A percentile compares a stretch with the other conserved stretches of the same genome.
Conservation (phyloP, 495 filamentous ascomycete genomes). For the Penicillium ucsense region DNA sequence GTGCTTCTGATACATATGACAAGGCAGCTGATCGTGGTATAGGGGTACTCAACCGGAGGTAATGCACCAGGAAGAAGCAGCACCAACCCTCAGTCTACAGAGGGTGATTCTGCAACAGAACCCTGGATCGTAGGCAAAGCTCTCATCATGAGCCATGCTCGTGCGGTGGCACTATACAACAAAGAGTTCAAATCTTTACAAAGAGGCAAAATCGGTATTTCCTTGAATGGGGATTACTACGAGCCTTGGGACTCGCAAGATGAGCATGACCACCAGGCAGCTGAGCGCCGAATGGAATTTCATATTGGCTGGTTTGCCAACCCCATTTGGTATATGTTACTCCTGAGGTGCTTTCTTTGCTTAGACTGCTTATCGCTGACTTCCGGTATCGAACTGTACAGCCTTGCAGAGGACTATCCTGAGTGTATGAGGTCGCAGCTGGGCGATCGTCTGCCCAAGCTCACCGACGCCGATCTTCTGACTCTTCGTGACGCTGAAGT, state of each 20-base stretch:
- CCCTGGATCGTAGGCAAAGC: slow-evolving; percentile 35
- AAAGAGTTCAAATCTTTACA: slow-evolving; percentile 21
- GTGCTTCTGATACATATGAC: neutral
- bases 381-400: slow-evolving; percentile 1
- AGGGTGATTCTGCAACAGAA: slow-evolving; percentile 19
- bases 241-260: slow-evolving; percentile 32
- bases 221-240: slow-evolving; percentile 41
- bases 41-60: slow-evolving; percentile 10
- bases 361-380: neutral
- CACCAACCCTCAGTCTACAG: slow-evolving; percentile 17
- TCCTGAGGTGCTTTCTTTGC: too few relatives aligned
- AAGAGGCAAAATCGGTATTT: slow-evolving; percentile 15
- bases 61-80: slow-evolving; percentile 11
- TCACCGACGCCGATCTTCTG: slow-evolving; percentile 47
- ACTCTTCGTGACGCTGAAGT: slow-evolving; percentile 47
- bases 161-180: slow-evolving; percentile 27
- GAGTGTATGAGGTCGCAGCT: slow-evolving; percentile 56
- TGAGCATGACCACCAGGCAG: slow-evolving; percentile 25
- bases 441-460: slow-evolving; percentile 53
- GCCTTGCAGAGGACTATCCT: slow-evolving; percentile 55
- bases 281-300: slow-evolving; percentile 34
- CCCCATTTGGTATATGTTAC: slow-evolving; percentile 38
- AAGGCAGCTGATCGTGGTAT: neutral
- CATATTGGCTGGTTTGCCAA: slow-evolving; percentile 47
- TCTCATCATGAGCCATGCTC: slow-evolving; percentile 29